Evolutionary conservation across 352 stramenopile genomes (phyloP), one percentile per base, ranked within the genome.

Genomic region (Phytophthora idaei): DNA sequence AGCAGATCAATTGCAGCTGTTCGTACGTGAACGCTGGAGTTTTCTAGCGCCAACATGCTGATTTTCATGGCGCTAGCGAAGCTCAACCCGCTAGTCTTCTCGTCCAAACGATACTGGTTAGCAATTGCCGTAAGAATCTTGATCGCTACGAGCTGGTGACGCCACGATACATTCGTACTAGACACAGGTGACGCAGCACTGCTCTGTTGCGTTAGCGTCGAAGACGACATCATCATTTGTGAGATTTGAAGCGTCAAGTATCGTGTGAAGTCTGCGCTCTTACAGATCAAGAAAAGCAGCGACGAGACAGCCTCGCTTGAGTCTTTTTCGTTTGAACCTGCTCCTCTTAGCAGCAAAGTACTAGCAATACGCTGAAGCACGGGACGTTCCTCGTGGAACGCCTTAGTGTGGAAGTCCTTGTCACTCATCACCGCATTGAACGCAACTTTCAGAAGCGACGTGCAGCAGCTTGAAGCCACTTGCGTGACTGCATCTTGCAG

Each of bases 271-370:
- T 93, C 81, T 10, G 63, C 57, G 39, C 87, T 95, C 61, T 95
- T 95, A 71, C 83, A 93, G 41, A 93, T 89, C 46, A 95, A 69
- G 42, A 92, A 95, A 0, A 95, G 69, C 21, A 95, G 59, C 25
- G 81, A 90, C 1, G 82, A 76, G 1, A 93, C 82, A 0, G 85
- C 85, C 55, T 95, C 85, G 17, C 85, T 92, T 1, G 87, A 69
- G 29, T 95, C 87, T 73, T 91, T 93, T 55, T 95, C 81, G 54
- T 93, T 93, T 7, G 81, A 89, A 1, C 73, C 78, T 0, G 85
- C 81, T 5, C 80, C 87, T 31, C 87, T 75, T 0, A 61, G 61
- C 25, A 93, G 55, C 3, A 93, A 51, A 5, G 74, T 51, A 15
- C 71, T 76, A 1, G 77, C 60, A 21, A 94, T 85, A 21, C 78